These are phyloP conservation scores for Gelatoporia subvermispora DNA, from an alignment of 768 basidiomycete genomes.

Conservation along the genomic window DNA sequence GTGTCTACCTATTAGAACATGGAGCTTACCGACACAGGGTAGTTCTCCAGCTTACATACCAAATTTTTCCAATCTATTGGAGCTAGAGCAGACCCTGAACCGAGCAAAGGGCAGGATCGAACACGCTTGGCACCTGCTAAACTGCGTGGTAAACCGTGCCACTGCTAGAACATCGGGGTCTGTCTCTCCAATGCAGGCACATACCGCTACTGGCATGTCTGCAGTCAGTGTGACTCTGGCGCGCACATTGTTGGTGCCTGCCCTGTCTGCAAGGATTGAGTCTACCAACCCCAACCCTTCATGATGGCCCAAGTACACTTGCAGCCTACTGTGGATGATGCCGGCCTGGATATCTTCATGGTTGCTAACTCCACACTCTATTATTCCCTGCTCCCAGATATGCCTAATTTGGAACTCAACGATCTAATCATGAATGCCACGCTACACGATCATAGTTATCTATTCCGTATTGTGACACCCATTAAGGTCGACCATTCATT, in stretches of 20 bases:
- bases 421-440: constrained; percentile 18
- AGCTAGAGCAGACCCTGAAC: background rate
- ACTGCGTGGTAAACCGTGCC: constrained; percentile 11
- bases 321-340: constrained; percentile 10
- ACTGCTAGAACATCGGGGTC: constrained; percentile 16
- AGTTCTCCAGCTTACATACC: too few relatives aligned
- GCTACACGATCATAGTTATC: constrained; percentile 17
- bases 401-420: constrained; percentile 1
- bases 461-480: constrained; percentile 33
- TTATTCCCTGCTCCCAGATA: constrained; percentile 7
- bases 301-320: background rate
- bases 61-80: background rate
- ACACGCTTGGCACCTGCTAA: background rate
- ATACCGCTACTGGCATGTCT: constrained; percentile 22
- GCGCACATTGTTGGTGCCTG: constrained; percentile 3
- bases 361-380: constrained; percentile 9
- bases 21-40: too few relatives aligned
- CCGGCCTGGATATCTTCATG: constrained; percentile 13
- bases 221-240: constrained; percentile 5
- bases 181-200: too few relatives aligned
- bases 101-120: background rate
- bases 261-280: background rate
- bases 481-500: constrained; percentile 33
- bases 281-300: too few relatives aligned
- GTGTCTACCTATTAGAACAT: too few relatives aligned